Evolutionary conservation across 768 basidiomycete genomes (phyloP), one percentile per base, ranked within the genome.

Genomic region (Suillus fuscotomentosus): DNA sequence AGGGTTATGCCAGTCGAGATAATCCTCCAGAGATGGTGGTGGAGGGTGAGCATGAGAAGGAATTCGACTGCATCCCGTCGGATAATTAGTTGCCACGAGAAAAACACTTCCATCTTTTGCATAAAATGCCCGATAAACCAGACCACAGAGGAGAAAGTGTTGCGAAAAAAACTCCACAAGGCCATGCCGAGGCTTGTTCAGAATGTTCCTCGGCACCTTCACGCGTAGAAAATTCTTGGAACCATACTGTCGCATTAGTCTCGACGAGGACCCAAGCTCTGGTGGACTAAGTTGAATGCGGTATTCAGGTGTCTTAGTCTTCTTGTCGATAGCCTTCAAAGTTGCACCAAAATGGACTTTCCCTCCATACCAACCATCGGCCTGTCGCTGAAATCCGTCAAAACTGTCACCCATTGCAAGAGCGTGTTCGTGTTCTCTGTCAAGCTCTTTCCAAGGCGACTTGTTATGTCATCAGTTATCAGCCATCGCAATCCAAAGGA

Each of bases 401-500:
- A 34, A 39, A 11, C 8, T 31, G 8, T 41, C 15, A 20, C 57
- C 57, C 24, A 59, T 42, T 42, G 57, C 57, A 27, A 59, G 17
- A 34, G 50, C 62, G 27, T 31, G 75, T 1, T 71, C 67, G 42
- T 84, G 81, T 69, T 91, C 89, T 5, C 68, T 72, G 67, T 90
- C 88, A 4, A 90, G 74, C 70, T 90, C 86, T 50, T 70, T 69
- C 88, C 88, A 91, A 0, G 88, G 87, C 14, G 80, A 78, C 88
- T 91, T 59, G 27, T 54, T 17, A 62, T 38, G 55, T 11, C 13
- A 1, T n/a, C 56, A 14, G 38, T 41, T 36, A 64, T 53, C 63
- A 38, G 74, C 65, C 17, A 68, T 57, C 22, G 59, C 47, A 15
- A 70, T 69, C 3, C 69, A 67, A n/a, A 62, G 27, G 42, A 64